Percentiles rank a stretch among this genome's conserved stretches.
These are phyloP conservation scores for Tetrahymena borealis DNA, from an alignment of 73 alveolate genomes.

Conservation along the genomic window DNA sequence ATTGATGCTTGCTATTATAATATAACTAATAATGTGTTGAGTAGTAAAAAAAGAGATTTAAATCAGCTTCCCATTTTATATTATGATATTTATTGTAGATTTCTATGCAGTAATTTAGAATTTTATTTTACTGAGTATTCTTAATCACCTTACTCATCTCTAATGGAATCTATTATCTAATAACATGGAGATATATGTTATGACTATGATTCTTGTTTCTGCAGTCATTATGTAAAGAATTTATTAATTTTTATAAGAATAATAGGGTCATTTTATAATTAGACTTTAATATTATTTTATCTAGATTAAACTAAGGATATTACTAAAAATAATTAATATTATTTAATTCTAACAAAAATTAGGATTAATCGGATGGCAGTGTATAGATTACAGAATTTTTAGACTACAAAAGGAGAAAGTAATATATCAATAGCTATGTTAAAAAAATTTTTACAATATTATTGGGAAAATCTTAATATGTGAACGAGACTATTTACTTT, in stretches of 20 bases:
- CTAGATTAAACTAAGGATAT: background rate
- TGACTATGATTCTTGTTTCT: background rate
- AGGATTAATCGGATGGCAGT: background rate
- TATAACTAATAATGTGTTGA: background rate
- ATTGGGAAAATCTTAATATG: background rate
- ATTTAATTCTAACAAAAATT: background rate
- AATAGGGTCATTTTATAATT: background rate
- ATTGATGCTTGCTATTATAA: background rate
- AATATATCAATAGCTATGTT: background rate
- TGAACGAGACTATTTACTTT: background rate
- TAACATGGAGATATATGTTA: background rate
- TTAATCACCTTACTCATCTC: background rate
- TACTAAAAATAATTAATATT: background rate
- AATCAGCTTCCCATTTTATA: background rate
- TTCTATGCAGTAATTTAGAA: background rate
- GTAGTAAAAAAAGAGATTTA: background rate
- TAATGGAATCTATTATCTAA: background rate
- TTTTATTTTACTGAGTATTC: background rate
- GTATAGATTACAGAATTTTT: background rate
- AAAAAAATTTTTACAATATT: background rate
- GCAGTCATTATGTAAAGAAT: background rate
- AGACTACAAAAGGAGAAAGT: background rate
- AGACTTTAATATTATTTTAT: background rate
- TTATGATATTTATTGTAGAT: background rate
- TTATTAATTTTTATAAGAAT: too few species aligned